These are phyloP conservation scores for Lichtheimia ornata DNA, from an alignment of 371 early-diverging fungal genomes.

Conservation along the genomic window DNA sequence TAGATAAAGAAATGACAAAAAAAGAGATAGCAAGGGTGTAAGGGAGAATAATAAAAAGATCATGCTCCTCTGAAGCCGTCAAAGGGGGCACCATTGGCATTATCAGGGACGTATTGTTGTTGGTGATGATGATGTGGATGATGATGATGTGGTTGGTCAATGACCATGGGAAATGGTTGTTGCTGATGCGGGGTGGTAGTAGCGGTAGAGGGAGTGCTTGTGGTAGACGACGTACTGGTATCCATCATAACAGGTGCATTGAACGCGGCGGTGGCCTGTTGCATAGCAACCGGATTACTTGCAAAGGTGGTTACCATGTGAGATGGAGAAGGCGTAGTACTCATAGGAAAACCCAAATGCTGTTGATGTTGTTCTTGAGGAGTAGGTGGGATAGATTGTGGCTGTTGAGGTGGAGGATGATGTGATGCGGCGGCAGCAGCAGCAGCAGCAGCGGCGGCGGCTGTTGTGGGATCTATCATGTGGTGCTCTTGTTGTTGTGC, in stretches of 20 bases:
- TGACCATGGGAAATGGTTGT: slow-evolving; percentile 9
- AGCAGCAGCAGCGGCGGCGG: neutral
- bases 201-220: neutral
- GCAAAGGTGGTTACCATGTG: slow-evolving; percentile 1
- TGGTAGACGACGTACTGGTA: slow-evolving; percentile 9
- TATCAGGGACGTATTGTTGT: neutral
- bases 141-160: neutral
- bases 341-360: neutral
- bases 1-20: slow-evolving; percentile 4
- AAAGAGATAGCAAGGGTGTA: neutral
- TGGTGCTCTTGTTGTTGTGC: slow-evolving; percentile 7
- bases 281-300: neutral
- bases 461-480: slow-evolving; percentile 5
- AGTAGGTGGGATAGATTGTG: neutral
- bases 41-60: neutral
- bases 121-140: neutral
- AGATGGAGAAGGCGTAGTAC: neutral
- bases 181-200: slow-evolving; percentile 2
- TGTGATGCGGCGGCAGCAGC: neutral
- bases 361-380: slow-evolving; percentile 1
- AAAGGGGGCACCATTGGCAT: slow-evolving; percentile 1
- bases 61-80: slow-evolving; percentile 14
- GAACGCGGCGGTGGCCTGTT: neutral
- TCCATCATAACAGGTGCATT: slow-evolving; percentile 13
- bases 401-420: neutral